phyloP scores from a whole-genome alignment of 2,329 filamentous ascomycete genomes.

The Alternaria incomplexa region DNA sequence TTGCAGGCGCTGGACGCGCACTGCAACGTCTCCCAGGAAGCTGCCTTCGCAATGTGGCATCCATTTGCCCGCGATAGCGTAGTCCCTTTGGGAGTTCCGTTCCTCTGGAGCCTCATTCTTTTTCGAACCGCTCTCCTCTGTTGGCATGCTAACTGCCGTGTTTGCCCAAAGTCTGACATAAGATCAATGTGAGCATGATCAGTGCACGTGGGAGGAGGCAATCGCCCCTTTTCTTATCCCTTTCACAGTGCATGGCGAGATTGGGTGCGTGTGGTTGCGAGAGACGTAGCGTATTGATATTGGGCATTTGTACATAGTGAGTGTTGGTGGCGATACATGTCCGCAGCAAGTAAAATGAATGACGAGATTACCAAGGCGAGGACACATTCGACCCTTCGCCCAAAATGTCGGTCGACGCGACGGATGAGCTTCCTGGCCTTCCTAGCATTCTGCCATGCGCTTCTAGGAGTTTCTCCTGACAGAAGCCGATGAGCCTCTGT shows the following conservation, averaged over 20 bases:
- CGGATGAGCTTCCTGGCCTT: accelerated
- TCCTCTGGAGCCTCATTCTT: neutral
- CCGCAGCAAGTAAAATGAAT: neutral
- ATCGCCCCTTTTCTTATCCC: neutral
- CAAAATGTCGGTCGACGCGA: neutral
- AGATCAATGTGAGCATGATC: neutral
- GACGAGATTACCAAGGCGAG: neutral
- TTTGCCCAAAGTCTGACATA: neutral
- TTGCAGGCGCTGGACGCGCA: neutral
- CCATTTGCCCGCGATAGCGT: neutral
- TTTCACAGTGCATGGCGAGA: neutral
- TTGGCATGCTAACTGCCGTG: neutral
- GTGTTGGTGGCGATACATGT: neutral
- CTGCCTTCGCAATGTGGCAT: neutral
- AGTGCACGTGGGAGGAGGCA: neutral
- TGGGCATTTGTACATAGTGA: no score
- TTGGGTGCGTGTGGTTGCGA: neutral
- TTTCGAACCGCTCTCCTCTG: neutral
- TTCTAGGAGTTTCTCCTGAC: neutral
- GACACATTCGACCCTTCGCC: neutral
- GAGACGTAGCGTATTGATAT: neutral
- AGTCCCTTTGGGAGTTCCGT: neutral
- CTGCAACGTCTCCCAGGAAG: neutral
- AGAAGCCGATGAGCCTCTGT: neutral
- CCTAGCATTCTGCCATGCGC: neutral